A percentile compares a stretch with the other conserved stretches of the same genome.
phyloP scores from a whole-genome alignment of 2,329 filamentous ascomycete species.

The Diaporthe australafricana region DNA sequence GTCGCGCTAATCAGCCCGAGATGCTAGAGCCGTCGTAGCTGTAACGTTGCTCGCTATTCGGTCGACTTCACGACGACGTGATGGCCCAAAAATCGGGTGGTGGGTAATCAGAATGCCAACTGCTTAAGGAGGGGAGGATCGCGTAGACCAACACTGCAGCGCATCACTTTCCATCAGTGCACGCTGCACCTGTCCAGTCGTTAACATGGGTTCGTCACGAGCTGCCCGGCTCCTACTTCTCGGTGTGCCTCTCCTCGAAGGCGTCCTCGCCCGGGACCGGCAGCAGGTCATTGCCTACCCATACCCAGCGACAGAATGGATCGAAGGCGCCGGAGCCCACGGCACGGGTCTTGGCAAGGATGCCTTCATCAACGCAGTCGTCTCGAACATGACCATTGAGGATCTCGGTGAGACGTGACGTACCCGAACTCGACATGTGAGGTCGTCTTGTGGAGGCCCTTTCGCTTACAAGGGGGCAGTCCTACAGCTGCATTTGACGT shows the following conservation, averaged over 20 bases:
- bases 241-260: not conserved
- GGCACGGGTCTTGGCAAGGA: constrained; percentile 39
- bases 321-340: constrained; percentile 9
- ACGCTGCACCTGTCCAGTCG: not conserved
- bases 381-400: constrained; percentile 49
- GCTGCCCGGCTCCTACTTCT: not conserved
- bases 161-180: not conserved
- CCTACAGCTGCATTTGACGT: constrained; percentile 58
- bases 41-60: constrained; percentile 21
- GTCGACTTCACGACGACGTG: not conserved
- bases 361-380: constrained; percentile 42
- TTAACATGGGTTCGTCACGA: not conserved
- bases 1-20: not conserved
- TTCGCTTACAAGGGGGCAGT: constrained; percentile 39
- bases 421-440: constrained; percentile 24
- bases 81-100: not conserved
- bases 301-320: constrained; percentile 30
- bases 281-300: constrained; percentile 16
- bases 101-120: not conserved
- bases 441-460: not conserved
- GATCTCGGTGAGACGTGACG: constrained; percentile 41
- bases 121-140: not conserved
- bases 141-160: not conserved
- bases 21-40: not conserved
- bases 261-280: not conserved